Evolutionary conservation across 2,329 filamentous ascomycete genomes (phyloP), one percentile per base, ranked within the genome.

Genomic region (Fusarium sp.): DNA sequence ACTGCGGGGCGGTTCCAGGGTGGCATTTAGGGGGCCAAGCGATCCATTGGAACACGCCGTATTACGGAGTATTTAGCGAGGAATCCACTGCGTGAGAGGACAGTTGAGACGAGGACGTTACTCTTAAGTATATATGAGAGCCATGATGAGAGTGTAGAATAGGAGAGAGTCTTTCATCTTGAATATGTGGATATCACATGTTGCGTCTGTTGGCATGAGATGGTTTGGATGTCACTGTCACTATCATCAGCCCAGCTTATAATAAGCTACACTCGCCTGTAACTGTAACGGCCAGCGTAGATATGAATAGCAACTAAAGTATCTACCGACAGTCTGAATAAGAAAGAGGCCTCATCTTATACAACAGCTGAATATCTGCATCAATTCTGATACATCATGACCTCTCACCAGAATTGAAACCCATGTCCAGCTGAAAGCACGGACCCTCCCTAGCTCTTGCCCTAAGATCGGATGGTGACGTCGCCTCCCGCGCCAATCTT

Each of bases 401-500:
- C 12, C 12, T 52, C 47, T 63, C 33, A 15, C 17, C 15, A 10
- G 27, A 54, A 27, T 8, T 27, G 6, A 8, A 37, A 37, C 38
- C 60, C 45, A 38, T 40, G 56, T 38, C 64, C 25, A 59, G 63
- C 57, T 63, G 20, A 60, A 63, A 61, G 65, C 70, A 69, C 65
- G 38, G 68, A 60, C 63, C 68, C 37, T 25, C 22, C 10, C 10
- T 32, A 71, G 57, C 38, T 50, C 58, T 52, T 60, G 43, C 47
- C 40, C 47, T 57, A 59, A 38, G 63, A 73, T 73, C 71, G 69
- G 59, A 58, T 30, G 65, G 75, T 77, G 75, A 77, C 75, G 75
- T 77, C 73, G 75, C 66, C 52, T 64, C 50, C 60, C 43, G 60
- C 59, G 65, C 35, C 43, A 59, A 68, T 56, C 52, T 43, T 62